Percentiles rank a stretch among this genome's conserved stretches.
Evolutionary conservation across 2,329 filamentous ascomycete species (phyloP).

Genomic region (Alternaria gansuensis): DNA sequence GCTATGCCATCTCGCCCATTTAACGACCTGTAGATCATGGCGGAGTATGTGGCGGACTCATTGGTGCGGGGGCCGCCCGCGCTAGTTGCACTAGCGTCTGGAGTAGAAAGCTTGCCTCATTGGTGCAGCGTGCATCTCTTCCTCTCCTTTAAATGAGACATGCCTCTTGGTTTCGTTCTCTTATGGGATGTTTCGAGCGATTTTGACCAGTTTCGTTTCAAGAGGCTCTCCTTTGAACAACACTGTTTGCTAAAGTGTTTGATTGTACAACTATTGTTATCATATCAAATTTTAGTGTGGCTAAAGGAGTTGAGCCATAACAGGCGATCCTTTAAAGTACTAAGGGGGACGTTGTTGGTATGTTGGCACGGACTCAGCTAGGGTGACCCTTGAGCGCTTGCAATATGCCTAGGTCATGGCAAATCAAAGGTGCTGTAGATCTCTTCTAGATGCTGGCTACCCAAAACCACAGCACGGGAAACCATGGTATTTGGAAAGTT

Average conservation of each 20-base stretch:
- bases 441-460: conserved; percentile 1
- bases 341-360: background rate
- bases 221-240: background rate
- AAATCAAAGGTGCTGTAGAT: conserved; percentile 2
- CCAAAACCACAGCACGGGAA: conserved; percentile 4
- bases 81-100: conserved; percentile 7
- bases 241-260: background rate
- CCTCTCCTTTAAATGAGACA: background rate
- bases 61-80: conserved; percentile 24
- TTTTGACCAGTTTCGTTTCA: background rate
- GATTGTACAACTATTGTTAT: background rate
- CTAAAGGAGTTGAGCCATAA: background rate
- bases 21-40: conserved; percentile 14
- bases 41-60: conserved; percentile 9
- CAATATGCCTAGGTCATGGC: background rate
- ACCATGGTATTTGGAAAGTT: conserved; percentile 9
- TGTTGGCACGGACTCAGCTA: background rate
- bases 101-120: conserved; percentile 7
- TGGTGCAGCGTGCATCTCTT: background rate
- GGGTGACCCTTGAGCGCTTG: background rate
- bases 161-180: background rate
- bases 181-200: background rate
- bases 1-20: conserved; percentile 6
- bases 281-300: background rate
- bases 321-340: background rate